Base-by-base conservation (phyloP, 1,284 basidiomycete species). In the Tremellales sp. region DNA sequence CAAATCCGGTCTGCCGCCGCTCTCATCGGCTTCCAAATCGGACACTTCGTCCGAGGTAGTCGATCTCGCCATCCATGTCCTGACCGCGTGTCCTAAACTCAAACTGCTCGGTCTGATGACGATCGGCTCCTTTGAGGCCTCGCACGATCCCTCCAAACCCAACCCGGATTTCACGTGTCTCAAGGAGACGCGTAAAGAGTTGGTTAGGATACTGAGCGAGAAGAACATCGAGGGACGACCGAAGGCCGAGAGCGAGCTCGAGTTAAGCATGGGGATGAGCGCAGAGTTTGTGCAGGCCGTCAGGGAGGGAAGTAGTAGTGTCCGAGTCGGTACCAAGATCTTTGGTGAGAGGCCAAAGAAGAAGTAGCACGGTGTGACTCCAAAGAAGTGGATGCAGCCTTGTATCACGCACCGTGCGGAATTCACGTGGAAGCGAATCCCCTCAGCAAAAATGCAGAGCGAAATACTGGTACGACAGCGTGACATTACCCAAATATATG, bases 211-310 rank as follows among this genome's bases (percentile, higher is more conserved):
- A 25, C 65, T 87, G 41, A 56, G 54, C 25, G 54, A 63, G 6
- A 70, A 76, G 8, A 64, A 70, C 2, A 53, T 61, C 9, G 54
- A 53, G 6, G 55, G 45, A 5, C 51, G 57, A 26, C 43, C 48
- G 7, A 72, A 75, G 39, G 74, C 76, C 28, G 74, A 51, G 8
- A 79, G 82, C 4, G 75, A 73, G 44, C 68, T 97, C 51, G 67
- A 91, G 63, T 70, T 98, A 65, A 94, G 90, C 63, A 97, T 97
- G 93, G 94, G 94, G 18, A 98, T 98, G 94, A 94, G 90, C 46
- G 86, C 84, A 48, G 94, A 98, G 62, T 95, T 94, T 67, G 87
- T 85, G 63, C 81, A 84, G 34, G 94, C 94, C 1, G 74, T 95
- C 49, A 79, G 77, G 66, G 81, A 84, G 14, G 94, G 91, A 0